Base-by-base conservation (phyloP, 441 rosid genomes). In the Gossypium lobatum region DNA sequence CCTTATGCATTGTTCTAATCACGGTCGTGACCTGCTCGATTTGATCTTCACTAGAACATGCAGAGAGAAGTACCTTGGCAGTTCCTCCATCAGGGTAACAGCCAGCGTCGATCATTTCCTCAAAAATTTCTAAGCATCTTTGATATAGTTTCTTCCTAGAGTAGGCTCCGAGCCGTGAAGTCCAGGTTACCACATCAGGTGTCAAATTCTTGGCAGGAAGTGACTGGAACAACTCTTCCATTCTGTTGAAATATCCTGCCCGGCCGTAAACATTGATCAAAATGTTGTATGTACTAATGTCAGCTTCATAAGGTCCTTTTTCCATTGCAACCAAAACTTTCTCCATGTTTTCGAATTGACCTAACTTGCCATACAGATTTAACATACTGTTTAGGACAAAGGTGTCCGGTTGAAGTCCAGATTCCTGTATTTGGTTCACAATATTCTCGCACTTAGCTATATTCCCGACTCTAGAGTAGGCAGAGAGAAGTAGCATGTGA, bases 181-280 rank as follows among this genome's bases (percentile, higher is more conserved):
- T 94, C 98, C 97, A 94, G 5, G 98, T 94, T 76, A 92, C 95
- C 1, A 90, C 98, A 75, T 94, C 96, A 0, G 97, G 88, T 53
- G 65, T 84, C 73, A 88, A 57, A 7, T 75, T 83, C 78, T 67
- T 89, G 53, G 73, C 73, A 9, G 83, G 68, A 50, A 92, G 82
- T 39, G 79, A 80, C 0, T 16, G 67, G 75, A 94, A 92, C 64
- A 89, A 70, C 59, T 76, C 88, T 73, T 92, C 97, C 74, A 91
- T 84, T 81, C 84, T 87, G 58, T 92, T 86, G 16, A 92, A 67
- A 80, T 84, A 92, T 21, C 98, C 97, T 3, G 93, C 93, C 34
- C 86, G 80, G 6, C 95, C 97, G 9, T 94, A 94, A 1, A 86
- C 72, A 0, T 92, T 94, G 85, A 92, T 92, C 85, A 94, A 76